Evolutionary conservation across 768 basidiomycete genomes (phyloP), one percentile per base, ranked within the genome.

Genomic region (Pleurotus giganteus): DNA sequence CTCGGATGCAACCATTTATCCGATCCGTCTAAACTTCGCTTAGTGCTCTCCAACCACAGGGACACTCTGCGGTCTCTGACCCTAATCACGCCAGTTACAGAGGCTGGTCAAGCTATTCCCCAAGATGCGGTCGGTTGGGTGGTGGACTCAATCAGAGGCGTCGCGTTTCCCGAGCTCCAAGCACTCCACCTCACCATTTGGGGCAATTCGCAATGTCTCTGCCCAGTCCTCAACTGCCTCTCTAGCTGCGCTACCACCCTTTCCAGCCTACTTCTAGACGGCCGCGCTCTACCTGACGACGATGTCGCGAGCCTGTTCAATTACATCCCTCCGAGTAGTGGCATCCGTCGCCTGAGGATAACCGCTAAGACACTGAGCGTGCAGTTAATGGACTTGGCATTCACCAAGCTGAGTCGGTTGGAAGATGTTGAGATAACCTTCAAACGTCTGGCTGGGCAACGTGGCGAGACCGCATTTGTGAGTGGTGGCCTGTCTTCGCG

Each of bases 1-100:
- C 77, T 72, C 47, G 72, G 79, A 39, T 77, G 77, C 5, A 64
- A 61, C 4, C 75, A 78, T 31, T 68, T 81, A 23, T 62, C 69
- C 8, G 63, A 73, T 28, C 69, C 71, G 0, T 31, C 45, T 17
- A 37, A 59, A 7, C 67, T 81, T 17, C 67, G 66, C 12, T 53
- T 27, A 2, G 78, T 79, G 58, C 56, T 81, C 15, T 52, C 61
- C 9, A 68, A 64, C 28, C 77, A 79, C 56, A 56, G 63, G 37
- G 36, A 41, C 6, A 71, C 68, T 0, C 61, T 80, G 47, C 66
- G 67, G 46, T 67, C 69, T 6, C 57, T 81, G 34, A 65, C 64
- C 21, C 65, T 81, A 12, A 63, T 60, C 42, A 69, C 74, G 15
- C 49, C 49, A 37, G 17, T 51, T 51, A 34, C 3, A 11, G 49